phyloP scores from a whole-genome alignment of 352 stramenopile genomes.

The Phytophthora agathidicida region DNA sequence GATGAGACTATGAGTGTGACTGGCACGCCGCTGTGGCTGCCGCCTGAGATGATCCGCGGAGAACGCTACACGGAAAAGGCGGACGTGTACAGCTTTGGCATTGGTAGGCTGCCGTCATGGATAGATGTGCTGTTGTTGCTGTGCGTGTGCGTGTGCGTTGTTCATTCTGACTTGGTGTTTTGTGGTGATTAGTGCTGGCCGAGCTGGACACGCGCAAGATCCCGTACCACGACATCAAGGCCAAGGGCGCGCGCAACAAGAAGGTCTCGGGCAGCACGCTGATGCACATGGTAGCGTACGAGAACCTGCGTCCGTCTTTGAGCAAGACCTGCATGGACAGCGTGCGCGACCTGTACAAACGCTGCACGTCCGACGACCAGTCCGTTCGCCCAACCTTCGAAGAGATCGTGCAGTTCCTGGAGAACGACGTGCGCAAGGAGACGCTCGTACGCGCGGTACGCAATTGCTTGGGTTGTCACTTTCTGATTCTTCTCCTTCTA shows the following conservation, averaged over 20 bases:
- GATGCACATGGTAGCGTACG: constrained; percentile 92
- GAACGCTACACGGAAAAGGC: constrained; percentile 90
- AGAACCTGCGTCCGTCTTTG: constrained; percentile 84
- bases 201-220: constrained; percentile 89
- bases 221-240: constrained; percentile 90
- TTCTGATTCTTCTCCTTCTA: constrained; percentile 9
- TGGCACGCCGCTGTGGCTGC: constrained; percentile 83
- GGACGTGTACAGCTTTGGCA: constrained; percentile 90
- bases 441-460: constrained; percentile 81
- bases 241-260: constrained; percentile 82
- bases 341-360: constrained; percentile 79
- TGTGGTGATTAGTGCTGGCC: constrained; percentile 61
- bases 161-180: constrained; percentile 4
- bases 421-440: constrained; percentile 88
- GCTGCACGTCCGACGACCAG: constrained; percentile 83
- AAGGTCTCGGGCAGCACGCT: constrained; percentile 86
- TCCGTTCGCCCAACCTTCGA: constrained; percentile 80
- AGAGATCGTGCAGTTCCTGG: constrained; percentile 85
- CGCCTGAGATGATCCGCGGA: constrained; percentile 89
- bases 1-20: constrained; percentile 95
- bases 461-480: constrained; percentile 16
- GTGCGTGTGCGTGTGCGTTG: too few relatives aligned
- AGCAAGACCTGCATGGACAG: constrained; percentile 86
- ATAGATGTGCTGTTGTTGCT: neutral
- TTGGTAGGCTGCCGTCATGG: constrained; percentile 48